Evolutionary conservation across 2,329 filamentous ascomycete species (phyloP).

Genomic region (Fusarium buxicola): DNA sequence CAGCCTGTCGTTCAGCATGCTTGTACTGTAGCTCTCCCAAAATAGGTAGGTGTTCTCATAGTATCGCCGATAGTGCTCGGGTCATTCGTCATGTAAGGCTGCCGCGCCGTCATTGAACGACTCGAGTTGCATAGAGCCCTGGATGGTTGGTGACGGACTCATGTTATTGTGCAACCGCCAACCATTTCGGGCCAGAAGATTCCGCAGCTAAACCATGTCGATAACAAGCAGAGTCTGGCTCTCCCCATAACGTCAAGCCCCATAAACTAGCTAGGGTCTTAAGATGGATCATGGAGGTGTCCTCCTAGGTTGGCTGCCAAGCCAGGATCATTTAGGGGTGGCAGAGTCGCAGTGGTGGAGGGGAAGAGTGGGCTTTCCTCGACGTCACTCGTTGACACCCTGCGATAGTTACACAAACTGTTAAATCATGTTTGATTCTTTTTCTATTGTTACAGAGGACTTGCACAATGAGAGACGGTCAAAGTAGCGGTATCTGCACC

Average conservation of each 20-base stretch:
- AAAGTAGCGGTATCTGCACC: conserved; percentile 4
- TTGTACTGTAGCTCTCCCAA: conserved; percentile 1
- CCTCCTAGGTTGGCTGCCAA: conserved; percentile 17
- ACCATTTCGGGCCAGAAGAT: conserved; percentile 31
- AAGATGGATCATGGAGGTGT: conserved; percentile 30
- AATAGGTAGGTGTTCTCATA: conserved; percentile 24
- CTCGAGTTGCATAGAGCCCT: conserved; percentile 9
- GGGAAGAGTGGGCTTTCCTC: conserved; percentile 3
- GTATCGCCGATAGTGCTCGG: background rate
- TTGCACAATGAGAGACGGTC: conserved; percentile 6
- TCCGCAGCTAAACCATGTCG: conserved; percentile 25
- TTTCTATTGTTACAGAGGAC: background rate
- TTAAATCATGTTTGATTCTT: conserved; percentile 10
- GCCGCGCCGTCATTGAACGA: conserved; percentile 13
- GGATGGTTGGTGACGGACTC: conserved; percentile 1
- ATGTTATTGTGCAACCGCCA: conserved; percentile 19
- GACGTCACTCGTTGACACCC: conserved; percentile 22
- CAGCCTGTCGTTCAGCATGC: conserved; percentile 24
- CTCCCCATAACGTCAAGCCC: conserved; percentile 32
- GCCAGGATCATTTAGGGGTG: conserved; percentile 19
- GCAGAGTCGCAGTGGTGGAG: background rate
- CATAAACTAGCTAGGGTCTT: conserved; percentile 18
- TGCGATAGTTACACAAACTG: conserved; percentile 6
- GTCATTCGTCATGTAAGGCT: conserved; percentile 36
- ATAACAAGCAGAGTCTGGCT: conserved; percentile 16